phyloP scores from a whole-genome alignment of 805 yeast species.

The Candida railenensis region DNA sequence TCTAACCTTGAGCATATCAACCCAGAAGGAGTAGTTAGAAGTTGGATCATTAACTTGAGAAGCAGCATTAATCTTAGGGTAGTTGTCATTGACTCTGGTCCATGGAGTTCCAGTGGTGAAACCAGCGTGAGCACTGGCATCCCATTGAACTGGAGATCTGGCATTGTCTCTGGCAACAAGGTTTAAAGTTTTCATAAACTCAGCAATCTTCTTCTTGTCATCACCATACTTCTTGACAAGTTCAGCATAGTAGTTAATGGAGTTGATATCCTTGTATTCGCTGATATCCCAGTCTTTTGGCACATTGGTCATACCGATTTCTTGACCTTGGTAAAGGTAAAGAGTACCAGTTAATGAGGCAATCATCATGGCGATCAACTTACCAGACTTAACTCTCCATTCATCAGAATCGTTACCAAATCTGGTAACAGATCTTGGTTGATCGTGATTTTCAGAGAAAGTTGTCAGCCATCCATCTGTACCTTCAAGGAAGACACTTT shows the following conservation, averaged over 20 bases:
- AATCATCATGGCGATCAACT: slow-evolving; percentile 47
- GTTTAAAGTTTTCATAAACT: slow-evolving; percentile 32
- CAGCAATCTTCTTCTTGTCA: slow-evolving; percentile 22
- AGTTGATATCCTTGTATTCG: slow-evolving; percentile 52
- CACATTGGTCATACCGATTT: slow-evolving; percentile 54
- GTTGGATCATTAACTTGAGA: slow-evolving; percentile 44
- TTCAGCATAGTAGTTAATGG: slow-evolving; percentile 40
- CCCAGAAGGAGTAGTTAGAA: slow-evolving; percentile 48
- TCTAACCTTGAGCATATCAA: slow-evolving; percentile 41
- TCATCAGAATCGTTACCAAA: slow-evolving; percentile 44
- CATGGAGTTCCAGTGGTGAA: slow-evolving; percentile 51
- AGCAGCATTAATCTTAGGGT: slow-evolving; percentile 47
- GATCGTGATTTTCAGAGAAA: slow-evolving; percentile 60
- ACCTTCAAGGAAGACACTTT: slow-evolving; percentile 39
- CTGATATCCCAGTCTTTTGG: slow-evolving; percentile 45
- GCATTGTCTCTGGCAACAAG: slow-evolving; percentile 51
- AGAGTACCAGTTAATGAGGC: slow-evolving; percentile 52
- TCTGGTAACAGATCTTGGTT: slow-evolving; percentile 52
- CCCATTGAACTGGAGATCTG: slow-evolving; percentile 61
- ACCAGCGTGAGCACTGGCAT: slow-evolving; percentile 41
- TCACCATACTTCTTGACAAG: slow-evolving; percentile 25
- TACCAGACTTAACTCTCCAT: slow-evolving; percentile 41
- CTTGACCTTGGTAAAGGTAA: slow-evolving; percentile 62
- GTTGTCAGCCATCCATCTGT: slow-evolving; percentile 60
- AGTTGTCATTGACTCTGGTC: slow-evolving; percentile 53